A percentile compares a stretch with the other conserved stretches of the same genome.
These are phyloP conservation scores for Fusarium dimerum DNA, from an alignment of 2,329 filamentous ascomycete genomes.

Conservation along the genomic window DNA sequence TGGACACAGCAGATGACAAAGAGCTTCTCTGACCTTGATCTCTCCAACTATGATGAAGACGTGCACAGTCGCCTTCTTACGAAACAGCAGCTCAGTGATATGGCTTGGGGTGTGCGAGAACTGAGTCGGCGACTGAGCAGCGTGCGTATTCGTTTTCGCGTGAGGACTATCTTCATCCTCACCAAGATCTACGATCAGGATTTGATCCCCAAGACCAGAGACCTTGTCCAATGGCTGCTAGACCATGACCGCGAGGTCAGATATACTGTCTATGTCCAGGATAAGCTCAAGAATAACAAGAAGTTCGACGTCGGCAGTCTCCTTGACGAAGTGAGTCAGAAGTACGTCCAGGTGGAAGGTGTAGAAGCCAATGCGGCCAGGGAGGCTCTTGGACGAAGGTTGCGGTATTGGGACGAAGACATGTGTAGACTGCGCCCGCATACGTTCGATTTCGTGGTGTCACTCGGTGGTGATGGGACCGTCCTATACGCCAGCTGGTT, in stretches of 20 bases:
- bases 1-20: conserved; percentile 54
- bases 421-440: conserved; percentile 79
- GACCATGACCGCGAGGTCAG: conserved; percentile 63
- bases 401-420: conserved; percentile 82
- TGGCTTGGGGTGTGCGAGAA: conserved; percentile 94
- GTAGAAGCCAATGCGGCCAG: conserved; percentile 36
- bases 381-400: conserved; percentile 47
- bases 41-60: conserved; percentile 34
- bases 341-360: conserved; percentile 41
- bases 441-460: conserved; percentile 90
- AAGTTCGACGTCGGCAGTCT: conserved; percentile 74
- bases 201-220: conserved; percentile 74
- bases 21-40: conserved; percentile 43
- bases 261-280: conserved; percentile 84
- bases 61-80: conserved; percentile 75
- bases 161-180: conserved; percentile 81
- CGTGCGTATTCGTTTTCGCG: conserved; percentile 78
- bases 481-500: conserved; percentile 96
- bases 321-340: conserved; percentile 57
- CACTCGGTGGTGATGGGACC: conserved; percentile 92
- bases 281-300: conserved; percentile 69
- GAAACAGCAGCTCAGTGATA: conserved; percentile 92
- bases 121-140: conserved; percentile 83
- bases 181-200: conserved; percentile 89
- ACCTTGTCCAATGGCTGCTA: conserved; percentile 80